Evolutionary conservation across 2,329 filamentous ascomycete genomes (phyloP).

Genomic region (Diaporthe vexans): DNA sequence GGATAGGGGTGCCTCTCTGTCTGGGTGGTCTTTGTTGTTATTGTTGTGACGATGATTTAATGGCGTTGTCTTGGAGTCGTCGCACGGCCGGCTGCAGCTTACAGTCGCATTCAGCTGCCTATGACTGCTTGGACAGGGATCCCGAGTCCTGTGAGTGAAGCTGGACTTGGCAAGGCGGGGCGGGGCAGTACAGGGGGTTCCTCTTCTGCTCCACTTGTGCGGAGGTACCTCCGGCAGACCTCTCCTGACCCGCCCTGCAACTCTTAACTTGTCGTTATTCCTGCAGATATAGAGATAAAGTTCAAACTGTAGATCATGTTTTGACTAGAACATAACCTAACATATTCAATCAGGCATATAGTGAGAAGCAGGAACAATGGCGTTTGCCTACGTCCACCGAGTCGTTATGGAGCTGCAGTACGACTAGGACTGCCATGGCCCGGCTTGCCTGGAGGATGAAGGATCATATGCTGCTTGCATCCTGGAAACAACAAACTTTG

Average conservation of each 20-base stretch:
- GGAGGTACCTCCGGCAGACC: not conserved
- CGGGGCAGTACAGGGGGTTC: not conserved
- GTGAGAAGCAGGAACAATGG: too few species aligned
- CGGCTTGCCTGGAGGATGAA: slow-evolving; percentile 9
- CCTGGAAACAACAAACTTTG: not conserved
- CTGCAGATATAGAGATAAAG: not conserved
- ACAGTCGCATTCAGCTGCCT: slow-evolving; percentile 26
- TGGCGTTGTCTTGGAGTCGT: slow-evolving; percentile 33
- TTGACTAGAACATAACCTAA: not conserved
- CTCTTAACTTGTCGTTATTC: not conserved
- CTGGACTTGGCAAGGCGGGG: slow-evolving; percentile 2
- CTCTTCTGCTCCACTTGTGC: not conserved
- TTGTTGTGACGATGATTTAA: slow-evolving; percentile 22
- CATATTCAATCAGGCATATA: too few species aligned
- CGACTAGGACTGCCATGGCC: not conserved
- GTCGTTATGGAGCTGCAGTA: not conserved
- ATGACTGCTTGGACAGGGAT: slow-evolving; percentile 9
- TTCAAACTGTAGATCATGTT: not conserved
- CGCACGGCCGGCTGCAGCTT: slow-evolving; percentile 32
- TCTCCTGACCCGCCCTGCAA: not conserved
- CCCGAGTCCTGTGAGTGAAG: slow-evolving; percentile 15
- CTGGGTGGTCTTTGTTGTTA: slow-evolving; percentile 13
- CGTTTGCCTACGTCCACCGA: too few species aligned
- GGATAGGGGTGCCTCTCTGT: not conserved
- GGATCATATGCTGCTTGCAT: not conserved